Evolutionary conservation across 257 asterid species (phyloP).

Genomic region (Solanum peruvianum): DNA sequence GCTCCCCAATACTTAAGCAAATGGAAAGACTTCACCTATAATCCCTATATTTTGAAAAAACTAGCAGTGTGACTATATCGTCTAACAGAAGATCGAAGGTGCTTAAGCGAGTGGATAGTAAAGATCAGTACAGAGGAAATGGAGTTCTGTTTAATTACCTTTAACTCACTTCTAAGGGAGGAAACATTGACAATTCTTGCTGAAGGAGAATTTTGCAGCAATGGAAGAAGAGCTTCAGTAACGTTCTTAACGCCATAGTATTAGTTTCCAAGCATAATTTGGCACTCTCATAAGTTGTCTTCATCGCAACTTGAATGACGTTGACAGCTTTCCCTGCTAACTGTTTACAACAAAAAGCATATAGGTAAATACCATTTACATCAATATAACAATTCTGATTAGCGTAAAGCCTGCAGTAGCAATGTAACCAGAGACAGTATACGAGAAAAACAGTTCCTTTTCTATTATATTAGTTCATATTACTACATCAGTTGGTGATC

Average conservation of each 20-base stretch:
- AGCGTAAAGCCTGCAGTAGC: not conserved
- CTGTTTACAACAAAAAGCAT: constrained; percentile 17
- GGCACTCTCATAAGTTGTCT: constrained; percentile 41
- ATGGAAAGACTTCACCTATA: not conserved
- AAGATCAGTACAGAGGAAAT: not conserved
- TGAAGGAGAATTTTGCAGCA: constrained; percentile 36
- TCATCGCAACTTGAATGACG: constrained; percentile 41
- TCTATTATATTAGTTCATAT: not conserved
- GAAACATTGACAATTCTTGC: constrained; percentile 58
- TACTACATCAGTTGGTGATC: not conserved
- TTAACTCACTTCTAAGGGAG: constrained; percentile 59
- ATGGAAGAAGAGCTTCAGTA: constrained; percentile 68
- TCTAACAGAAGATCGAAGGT: not conserved
- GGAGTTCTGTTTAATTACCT: constrained; percentile 8
- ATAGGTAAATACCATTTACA: not conserved
- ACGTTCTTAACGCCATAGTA: constrained; percentile 66
- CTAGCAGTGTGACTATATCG: not conserved
- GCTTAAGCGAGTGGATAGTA: not conserved
- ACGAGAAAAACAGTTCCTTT: not conserved
- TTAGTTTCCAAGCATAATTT: constrained; percentile 56
- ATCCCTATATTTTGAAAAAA: not conserved
- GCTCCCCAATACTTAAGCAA: not conserved
- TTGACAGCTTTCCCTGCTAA: constrained; percentile 56
- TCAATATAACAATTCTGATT: not conserved
- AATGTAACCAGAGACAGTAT: not conserved